Conservation (phyloP, 2,329 filamentous ascomycete genomes). For the Diplocarpon mali region DNA sequence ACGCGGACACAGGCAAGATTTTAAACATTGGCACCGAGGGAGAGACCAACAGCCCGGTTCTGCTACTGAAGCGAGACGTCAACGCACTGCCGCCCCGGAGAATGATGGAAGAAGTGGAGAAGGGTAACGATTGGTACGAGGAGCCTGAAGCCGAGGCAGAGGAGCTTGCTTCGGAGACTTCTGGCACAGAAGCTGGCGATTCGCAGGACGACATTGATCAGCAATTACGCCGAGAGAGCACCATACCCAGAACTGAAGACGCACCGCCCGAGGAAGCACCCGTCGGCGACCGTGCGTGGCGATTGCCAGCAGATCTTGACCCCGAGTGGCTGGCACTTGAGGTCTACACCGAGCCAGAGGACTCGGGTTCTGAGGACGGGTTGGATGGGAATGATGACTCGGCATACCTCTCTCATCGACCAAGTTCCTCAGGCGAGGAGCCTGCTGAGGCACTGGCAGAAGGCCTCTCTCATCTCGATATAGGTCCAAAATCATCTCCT, state of each 20-base stretch:
- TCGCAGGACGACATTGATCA: conserved; percentile 27
- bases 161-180: conserved; percentile 6
- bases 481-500: conserved; percentile 17
- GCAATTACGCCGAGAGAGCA: conserved; percentile 26
- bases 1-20: conserved; percentile 65
- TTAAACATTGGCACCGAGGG: conserved; percentile 57
- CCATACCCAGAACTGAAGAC: conserved; percentile 11
- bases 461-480: conserved; percentile 17
- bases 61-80: conserved; percentile 56
- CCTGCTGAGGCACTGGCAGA: conserved; percentile 8
- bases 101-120: conserved; percentile 42
- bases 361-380: conserved; percentile 39
- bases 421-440: conserved; percentile 14
- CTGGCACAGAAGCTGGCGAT: conserved; percentile 18
- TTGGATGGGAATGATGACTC: conserved; percentile 20
- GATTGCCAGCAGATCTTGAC: conserved; percentile 55
- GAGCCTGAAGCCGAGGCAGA: conserved; percentile 1
- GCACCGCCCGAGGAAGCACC: neutral
- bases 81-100: conserved; percentile 54
- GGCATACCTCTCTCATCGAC: conserved; percentile 16
- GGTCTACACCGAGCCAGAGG: conserved; percentile 51
- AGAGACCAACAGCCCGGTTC: conserved; percentile 55
- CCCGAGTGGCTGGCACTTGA: conserved; percentile 67
- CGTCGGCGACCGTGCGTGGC: conserved; percentile 27
- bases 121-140: conserved; percentile 14